Evolutionary conservation across 768 basidiomycete genomes (phyloP), one percentile per base, ranked within the genome.

Genomic region (Auricularia sp.): DNA sequence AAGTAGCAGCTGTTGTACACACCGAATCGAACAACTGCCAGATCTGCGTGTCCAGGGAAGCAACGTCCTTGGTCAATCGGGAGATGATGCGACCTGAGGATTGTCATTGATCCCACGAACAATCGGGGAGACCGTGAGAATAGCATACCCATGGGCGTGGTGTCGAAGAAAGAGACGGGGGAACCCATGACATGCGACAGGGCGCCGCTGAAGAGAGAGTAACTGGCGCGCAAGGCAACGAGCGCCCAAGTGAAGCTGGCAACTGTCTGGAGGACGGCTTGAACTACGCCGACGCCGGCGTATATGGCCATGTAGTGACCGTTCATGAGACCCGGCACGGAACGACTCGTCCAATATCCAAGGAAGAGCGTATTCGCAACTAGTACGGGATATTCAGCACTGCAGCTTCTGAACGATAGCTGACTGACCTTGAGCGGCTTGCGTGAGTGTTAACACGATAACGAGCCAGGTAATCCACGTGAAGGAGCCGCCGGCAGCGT

Each of bases 351-450:
- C 89, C 89, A 92, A 68, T 86, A 89, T 0, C 88, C 88, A 21
- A 92, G 79, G 76, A 88, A 84, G 3, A 92, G 72, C 36, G 81
- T 86, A 66, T 83, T 86, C 0, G 80, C 83, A 39, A 90, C 87
- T 70, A 58, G 63, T 64, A 51, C 2, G n/a, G 29, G 34, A 58
- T 4, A 51, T 47, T 59, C 11, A 54, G 10, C 5, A 36, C 11
- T 8, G 11, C 47, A 51, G 47, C 6, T 42, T 7, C 39, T 7
- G 12, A 14, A 42, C 39, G 7, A 42, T 14, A 7, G 8, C 39
- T 42, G 29, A 42, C 39, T 42, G 39, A 84, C 85, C 84, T 73
- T 78, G 75, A 21, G 83, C 76, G 1, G 71, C 78, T 70, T 90
- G 84, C 11, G 74, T 73, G 0, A 87, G 60, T 3, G 78, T 67